Evolutionary conservation across 495 filamentous ascomycete species (phyloP), one percentile per base, ranked within the genome.

Genomic region (Neurospora tetraspora): DNA sequence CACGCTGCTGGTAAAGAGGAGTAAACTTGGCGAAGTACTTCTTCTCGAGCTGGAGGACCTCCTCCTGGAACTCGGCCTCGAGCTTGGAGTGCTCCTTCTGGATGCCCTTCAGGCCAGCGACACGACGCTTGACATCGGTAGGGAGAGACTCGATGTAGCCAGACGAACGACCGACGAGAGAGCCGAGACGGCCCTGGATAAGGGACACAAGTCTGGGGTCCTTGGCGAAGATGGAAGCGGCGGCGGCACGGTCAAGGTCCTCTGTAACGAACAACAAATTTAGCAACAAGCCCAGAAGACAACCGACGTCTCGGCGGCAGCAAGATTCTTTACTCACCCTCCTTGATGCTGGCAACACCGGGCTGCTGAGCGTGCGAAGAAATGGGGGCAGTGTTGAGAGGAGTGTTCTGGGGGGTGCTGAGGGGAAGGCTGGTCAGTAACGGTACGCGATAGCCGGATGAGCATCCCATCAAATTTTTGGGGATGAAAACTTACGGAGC

Each of bases 11-110:
- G 83, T 99, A 99, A 42, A 99, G 90, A 70, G 96, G 96, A 38
- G 94, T 97, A 84, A 97, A 99, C 84, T 98, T 98, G 80, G 91
- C 92, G 75, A 99, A 98, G 83, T 96, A 99, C 83, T 97, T 96
- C 89, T 99, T 99, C 87, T 99, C 96, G 27, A 99, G 88, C 80
- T 97, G 90, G 75, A 99, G 86, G 65, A 99, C 93, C 83, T 98
- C 96, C 81, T 98, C 94, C 81, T 99, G 96, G 83, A 98, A 97
- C 82, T 97, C 91, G 71, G 93, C 93, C 86, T 99, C 96, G 76
- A 99, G 89, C 85, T 98, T 97, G 70, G 94, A 90, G 84, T 99
- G 96, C 76, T 98, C 96, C 83, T 98, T 98, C 82, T 99, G 96
- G 73, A 99, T 91, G 78, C 95, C 96, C 85, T 98, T 98, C 40